Percentiles rank a stretch among this genome's conserved stretches.
Evolutionary conservation across 805 yeast genomes (phyloP).

Genomic region (Komagataella pastoris): DNA sequence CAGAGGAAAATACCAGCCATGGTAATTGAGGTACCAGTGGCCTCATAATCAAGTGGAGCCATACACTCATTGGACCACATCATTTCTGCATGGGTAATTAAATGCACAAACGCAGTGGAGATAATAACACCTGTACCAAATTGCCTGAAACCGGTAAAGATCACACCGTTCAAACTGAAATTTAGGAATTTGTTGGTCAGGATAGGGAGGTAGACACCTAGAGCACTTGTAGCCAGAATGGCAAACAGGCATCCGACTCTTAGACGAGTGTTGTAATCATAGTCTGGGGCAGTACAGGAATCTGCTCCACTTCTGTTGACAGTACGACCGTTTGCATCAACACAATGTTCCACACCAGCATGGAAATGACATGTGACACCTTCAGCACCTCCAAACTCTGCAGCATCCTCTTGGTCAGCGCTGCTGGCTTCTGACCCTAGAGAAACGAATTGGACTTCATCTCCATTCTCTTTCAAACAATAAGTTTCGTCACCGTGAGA

Average conservation of each 20-base stretch:
- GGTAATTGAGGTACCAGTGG: conserved; percentile 27
- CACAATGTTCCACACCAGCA: background rate
- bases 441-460: background rate
- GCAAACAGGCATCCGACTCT: background rate
- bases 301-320: background rate
- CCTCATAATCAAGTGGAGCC: conserved; percentile 19
- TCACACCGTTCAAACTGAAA: background rate
- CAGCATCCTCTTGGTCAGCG: background rate
- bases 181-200: background rate
- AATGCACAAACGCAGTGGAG: conserved; percentile 64
- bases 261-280: background rate
- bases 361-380: background rate
- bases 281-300: background rate
- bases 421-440: background rate
- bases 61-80: conserved; percentile 41
- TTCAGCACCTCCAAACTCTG: background rate
- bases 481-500: background rate
- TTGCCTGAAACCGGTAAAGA: background rate
- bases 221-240: background rate
- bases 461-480: background rate
- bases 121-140: conserved; percentile 72
- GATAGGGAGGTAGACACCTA: background rate
- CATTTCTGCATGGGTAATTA: conserved; percentile 39
- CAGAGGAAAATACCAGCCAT: conserved; percentile 24
- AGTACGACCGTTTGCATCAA: background rate